Base-by-base conservation (phyloP, 371 early-diverging fungal species). In the Lichtheimia ramosa region DNA sequence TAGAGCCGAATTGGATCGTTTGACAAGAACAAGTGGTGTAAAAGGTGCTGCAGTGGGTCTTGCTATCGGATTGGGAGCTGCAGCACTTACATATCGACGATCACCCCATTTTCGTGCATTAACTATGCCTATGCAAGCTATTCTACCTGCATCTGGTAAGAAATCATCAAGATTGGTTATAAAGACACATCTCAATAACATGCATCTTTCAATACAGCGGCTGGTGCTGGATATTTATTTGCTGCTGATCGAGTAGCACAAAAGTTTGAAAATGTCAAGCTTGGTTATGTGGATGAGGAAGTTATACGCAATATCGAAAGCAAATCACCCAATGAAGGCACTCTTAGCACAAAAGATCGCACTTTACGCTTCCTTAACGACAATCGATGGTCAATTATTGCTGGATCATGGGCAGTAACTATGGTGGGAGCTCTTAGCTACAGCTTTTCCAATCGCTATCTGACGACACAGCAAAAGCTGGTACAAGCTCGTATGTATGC, bases 401-500 rank as follows among this genome's bases (percentile, higher is more conserved):
- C 89, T 46, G 71, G 77, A 41, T 83, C 90, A 39, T 90, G 91
- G 91, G 71, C 82, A 56, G 70, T 75, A 7, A 84, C 86, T 39
- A 88, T 89, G 78, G 83, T 71, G n/a, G 87, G 84, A 43, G 83
- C 91, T 1, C 61, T 87, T n/a, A 76, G 79, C 21, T 79, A 84
- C 62, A 79, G 86, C 51, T 89, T 87, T 61, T 80, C 84, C 28
- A 78, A 88, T 64, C 83, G 75, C 69, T 85, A 84, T 13, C 68
- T 90, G 54, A 83, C 87, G 2, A 81, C 82, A 7, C 84, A 88
- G 46, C 90, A 90, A 66, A 88, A 89, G 63, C 63, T 87, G 10
- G 91, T 90, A 23, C 89, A 90, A 49, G 90, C 91, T 14, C 85
- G 91, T 73, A 88, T 90, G 88, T 88, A 74, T 56, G 77, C 79